These are phyloP conservation scores for Myxozyma vanderwaltii DNA, from an alignment of 805 yeast species.

Conservation along the genomic window DNA sequence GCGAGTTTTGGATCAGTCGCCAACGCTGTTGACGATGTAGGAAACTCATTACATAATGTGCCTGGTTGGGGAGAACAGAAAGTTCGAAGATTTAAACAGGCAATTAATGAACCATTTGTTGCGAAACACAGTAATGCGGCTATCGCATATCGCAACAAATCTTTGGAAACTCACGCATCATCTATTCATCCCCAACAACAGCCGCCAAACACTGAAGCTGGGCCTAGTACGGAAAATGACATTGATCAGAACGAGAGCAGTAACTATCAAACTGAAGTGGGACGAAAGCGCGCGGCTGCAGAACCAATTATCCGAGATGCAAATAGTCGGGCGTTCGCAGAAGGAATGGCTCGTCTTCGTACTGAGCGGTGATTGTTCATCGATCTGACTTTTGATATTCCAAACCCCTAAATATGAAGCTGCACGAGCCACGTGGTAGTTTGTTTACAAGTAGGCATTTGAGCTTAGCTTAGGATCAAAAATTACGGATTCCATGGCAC, in stretches of 20 bases:
- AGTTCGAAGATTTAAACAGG: conserved; percentile 36
- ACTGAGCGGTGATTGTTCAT: neutral
- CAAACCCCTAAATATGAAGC: too few relatives aligned
- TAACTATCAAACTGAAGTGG: neutral
- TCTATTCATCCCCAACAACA: neutral
- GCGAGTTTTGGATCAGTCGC: conserved; percentile 41
- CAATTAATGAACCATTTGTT: conserved; percentile 38
- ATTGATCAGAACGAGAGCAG: neutral
- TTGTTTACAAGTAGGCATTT: too few relatives aligned
- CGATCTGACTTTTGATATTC: too few relatives aligned
- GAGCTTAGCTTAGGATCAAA: too few relatives aligned
- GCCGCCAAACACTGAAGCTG: neutral
- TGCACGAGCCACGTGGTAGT: too few relatives aligned
- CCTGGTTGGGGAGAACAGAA: conserved; percentile 45
- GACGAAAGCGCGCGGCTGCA: conserved; percentile 3
- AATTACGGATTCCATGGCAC: too few relatives aligned
- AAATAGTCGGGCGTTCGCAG: conserved; percentile 6
- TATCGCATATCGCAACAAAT: conserved; percentile 3
- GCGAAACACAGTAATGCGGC: conserved; percentile 5
- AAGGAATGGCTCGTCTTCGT: conserved; percentile 9
- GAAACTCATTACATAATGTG: conserved; percentile 34
- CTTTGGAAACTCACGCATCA: neutral
- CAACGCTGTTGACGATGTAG: conserved; percentile 39
- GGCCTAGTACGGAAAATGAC: neutral
- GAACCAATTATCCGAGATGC: conserved; percentile 1